Base-by-base conservation (phyloP, 176 grass and related monocot genomes). In the Musa schizocarpa region DNA sequence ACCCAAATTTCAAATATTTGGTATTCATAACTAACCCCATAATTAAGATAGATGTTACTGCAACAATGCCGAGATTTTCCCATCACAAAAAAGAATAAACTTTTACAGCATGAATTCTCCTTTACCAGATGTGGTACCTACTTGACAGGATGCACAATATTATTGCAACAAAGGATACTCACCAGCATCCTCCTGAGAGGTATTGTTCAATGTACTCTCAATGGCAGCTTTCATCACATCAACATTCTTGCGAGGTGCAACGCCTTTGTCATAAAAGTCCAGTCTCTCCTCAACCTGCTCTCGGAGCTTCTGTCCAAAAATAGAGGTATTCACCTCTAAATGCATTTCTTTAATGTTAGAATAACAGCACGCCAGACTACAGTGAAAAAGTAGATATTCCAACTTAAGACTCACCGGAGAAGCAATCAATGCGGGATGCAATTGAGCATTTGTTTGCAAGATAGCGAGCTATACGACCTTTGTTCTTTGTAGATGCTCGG, bases 381-480 rank as follows among this genome's bases (percentile, higher is more conserved):
- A 26, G 34, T 3, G 6, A 43, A 8, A 75, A 9, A 24, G 19
- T n/a, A 75, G 34, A 10, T 61, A 24, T 14, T 23, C 10, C 2
- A 53, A 23, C 4, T 53, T 12, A 23, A 63, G 27, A 74, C 81
- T 79, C 69, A 99, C 95, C 95, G 23, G 95, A 99, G 69, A 86
- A 98, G 73, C 94, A 98, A 54, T 98, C 94, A 75, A 98, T 98
- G 65, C 94, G 90, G 52, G 94, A 94, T 74, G 95, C 95, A 84
- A 99, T 94, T 13, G 95, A 99, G 21, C 95, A 99, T 73, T 99
- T 99, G 76, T 94, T 99, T 24, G 95, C 95, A 55, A 99, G 85
- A 52, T 99, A 99, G 8, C 95, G 88, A 75, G 95, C 95, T 90
- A 99, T 88, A 67, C 91, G 88, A 52, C 95, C 95, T 76, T 99